These are phyloP conservation scores for Diaporthe citri DNA, from an alignment of 2,329 filamentous ascomycete species.

Conservation along the genomic window DNA sequence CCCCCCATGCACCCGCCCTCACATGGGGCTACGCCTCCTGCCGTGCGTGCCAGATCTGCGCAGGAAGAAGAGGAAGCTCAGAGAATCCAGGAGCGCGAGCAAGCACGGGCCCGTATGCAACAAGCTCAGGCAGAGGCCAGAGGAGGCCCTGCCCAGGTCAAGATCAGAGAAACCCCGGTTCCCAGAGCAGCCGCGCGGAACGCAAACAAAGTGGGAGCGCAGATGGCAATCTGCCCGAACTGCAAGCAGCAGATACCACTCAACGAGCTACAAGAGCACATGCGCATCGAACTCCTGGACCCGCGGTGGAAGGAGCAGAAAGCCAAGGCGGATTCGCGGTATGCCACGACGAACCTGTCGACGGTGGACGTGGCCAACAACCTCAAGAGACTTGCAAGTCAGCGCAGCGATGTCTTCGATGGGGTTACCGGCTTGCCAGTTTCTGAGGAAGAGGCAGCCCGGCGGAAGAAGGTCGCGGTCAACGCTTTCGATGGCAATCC, in stretches of 20 bases:
- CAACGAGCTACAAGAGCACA: constrained; percentile 90
- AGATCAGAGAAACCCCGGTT: constrained; percentile 93
- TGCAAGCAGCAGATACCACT: constrained; percentile 91
- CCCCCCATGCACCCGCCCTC: constrained; percentile 37
- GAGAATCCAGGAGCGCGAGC: constrained; percentile 72
- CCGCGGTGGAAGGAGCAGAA: constrained; percentile 97
- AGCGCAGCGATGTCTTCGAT: constrained; percentile 90
- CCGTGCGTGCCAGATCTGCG: constrained; percentile 51
- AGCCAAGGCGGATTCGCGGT: constrained; percentile 86
- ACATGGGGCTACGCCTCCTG: constrained; percentile 56
- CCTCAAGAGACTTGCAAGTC: constrained; percentile 92
- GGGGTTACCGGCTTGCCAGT: constrained; percentile 75
- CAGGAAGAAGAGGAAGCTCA: constrained; percentile 73
- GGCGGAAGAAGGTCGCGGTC: constrained; percentile 80
- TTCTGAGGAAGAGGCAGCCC: constrained; percentile 78
- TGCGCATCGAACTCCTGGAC: constrained; percentile 94
- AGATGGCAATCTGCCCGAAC: constrained; percentile 88
- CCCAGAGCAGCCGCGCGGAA: constrained; percentile 82
- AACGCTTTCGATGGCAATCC: constrained; percentile 75
- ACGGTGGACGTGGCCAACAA: constrained; percentile 93
- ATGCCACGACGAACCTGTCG: constrained; percentile 86
- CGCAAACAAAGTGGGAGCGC: constrained; percentile 72
- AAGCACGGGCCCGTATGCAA: constrained; percentile 74
- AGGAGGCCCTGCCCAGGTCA: constrained; percentile 78
- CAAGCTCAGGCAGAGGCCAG: constrained; percentile 84